These are phyloP conservation scores for Boletus subparvulus DNA, from an alignment of 768 basidiomycete genomes.

Conservation along the genomic window DNA sequence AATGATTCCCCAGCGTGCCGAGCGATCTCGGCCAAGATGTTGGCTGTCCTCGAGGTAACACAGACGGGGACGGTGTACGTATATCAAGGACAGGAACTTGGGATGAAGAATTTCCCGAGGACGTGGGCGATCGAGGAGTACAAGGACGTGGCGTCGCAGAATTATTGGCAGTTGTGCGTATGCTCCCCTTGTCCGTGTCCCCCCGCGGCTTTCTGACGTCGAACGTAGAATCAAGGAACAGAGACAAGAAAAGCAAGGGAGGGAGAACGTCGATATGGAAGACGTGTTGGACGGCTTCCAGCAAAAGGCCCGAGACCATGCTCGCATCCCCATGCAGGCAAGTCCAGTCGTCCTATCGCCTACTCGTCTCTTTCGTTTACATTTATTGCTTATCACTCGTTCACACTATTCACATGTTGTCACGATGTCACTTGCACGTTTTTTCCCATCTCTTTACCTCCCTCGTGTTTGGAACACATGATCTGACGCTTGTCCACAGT, in stretches of 20 bases:
- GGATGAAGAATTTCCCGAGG: constrained; percentile 59
- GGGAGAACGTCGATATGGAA: constrained; percentile 53
- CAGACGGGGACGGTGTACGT: constrained; percentile 69
- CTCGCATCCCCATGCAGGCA: constrained; percentile 68
- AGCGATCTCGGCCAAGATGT: constrained; percentile 57
- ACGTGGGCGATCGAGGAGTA: constrained; percentile 72
- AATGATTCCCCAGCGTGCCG: constrained; percentile 61
- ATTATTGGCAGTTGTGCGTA: constrained; percentile 55
- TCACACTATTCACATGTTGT: not conserved
- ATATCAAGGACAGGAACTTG: constrained; percentile 77
- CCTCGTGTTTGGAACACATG: too few relatives aligned
- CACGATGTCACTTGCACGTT: too few relatives aligned
- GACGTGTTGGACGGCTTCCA: constrained; percentile 58
- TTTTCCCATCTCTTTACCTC: not conserved
- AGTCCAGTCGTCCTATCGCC: constrained; percentile 2
- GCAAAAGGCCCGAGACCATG: constrained; percentile 69
- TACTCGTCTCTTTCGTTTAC: not conserved
- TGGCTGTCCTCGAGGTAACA: constrained; percentile 59
- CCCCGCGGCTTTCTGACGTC: not conserved
- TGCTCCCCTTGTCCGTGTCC: not conserved
- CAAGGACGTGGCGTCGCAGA: constrained; percentile 63
- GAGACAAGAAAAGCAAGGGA: constrained; percentile 32
- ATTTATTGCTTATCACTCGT: not conserved
- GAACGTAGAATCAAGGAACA: constrained; percentile 39
- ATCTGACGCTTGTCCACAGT: constrained; percentile 36